Evolutionary conservation across 768 basidiomycete genomes (phyloP).

Genomic region (Exsudoporus frostii): DNA sequence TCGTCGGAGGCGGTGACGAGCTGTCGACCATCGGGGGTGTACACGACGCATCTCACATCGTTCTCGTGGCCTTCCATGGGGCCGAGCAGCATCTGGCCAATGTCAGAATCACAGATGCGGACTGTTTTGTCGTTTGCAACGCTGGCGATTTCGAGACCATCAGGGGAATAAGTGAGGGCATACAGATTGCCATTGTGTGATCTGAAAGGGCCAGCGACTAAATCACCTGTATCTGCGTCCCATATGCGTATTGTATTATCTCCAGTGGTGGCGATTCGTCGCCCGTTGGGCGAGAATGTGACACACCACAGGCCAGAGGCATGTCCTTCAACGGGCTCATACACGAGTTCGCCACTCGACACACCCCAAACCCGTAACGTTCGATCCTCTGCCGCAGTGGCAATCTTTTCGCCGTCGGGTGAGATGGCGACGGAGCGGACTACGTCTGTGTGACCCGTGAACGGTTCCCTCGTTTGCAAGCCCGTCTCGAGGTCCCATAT

Average conservation of each 20-base stretch:
- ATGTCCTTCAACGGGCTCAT: slow-evolving; percentile 28
- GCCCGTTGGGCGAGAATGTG: slow-evolving; percentile 32
- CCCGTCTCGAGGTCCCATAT: slow-evolving; percentile 28
- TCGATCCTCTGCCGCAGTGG: slow-evolving; percentile 28
- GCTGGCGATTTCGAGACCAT: slow-evolving; percentile 31
- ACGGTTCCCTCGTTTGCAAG: slow-evolving; percentile 6
- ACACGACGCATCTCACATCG: slow-evolving; percentile 31
- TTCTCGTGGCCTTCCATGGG: slow-evolving; percentile 29
- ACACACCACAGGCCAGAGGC: slow-evolving; percentile 27
- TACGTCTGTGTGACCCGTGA: slow-evolving; percentile 28
- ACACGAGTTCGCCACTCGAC: slow-evolving; percentile 17
- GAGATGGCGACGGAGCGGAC: slow-evolving; percentile 31
- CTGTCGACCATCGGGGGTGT: slow-evolving; percentile 27
- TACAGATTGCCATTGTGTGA: slow-evolving; percentile 33
- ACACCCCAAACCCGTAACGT: slow-evolving; percentile 29
- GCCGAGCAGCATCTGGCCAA: slow-evolving; percentile 35
- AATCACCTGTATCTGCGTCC: slow-evolving; percentile 26
- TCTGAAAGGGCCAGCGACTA: slow-evolving; percentile 27
- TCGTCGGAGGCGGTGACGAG: slow-evolving; percentile 30
- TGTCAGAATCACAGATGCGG: slow-evolving; percentile 32
- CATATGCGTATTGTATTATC: slow-evolving; percentile 33
- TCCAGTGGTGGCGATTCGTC: slow-evolving; percentile 30
- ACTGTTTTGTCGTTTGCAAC: slow-evolving; percentile 31
- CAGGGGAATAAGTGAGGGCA: slow-evolving; percentile 37
- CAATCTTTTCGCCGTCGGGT: slow-evolving; percentile 25